Evolutionary conservation across 2,329 filamentous ascomycete genomes (phyloP).

Genomic region (Talaromyces verruculosus): DNA sequence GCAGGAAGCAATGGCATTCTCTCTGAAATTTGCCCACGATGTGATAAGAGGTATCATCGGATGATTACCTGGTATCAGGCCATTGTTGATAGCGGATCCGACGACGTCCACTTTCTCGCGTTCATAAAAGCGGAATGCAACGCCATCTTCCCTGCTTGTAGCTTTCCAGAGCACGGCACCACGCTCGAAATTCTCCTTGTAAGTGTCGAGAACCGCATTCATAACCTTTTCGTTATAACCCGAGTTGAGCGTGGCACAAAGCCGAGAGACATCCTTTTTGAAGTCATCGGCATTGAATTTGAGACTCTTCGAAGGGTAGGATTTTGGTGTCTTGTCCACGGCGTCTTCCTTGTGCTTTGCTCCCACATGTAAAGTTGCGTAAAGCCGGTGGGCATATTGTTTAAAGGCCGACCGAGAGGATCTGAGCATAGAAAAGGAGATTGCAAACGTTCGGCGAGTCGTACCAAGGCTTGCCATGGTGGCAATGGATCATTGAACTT

Average conservation of each 20-base stretch:
- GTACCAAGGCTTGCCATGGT: neutral
- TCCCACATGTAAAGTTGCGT: neutral
- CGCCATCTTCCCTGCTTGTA: constrained; percentile 14
- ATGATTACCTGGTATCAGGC: constrained; percentile 3
- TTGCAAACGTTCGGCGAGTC: neutral
- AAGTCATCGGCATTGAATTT: constrained; percentile 3
- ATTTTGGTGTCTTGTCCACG: neutral
- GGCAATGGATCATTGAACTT: neutral
- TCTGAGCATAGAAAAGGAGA: neutral
- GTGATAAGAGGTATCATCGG: constrained; percentile 14
- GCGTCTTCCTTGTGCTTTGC: neutral
- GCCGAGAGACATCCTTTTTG: constrained; percentile 15
- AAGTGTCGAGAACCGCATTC: constrained; percentile 11
- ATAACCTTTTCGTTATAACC: neutral
- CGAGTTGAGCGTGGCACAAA: constrained; percentile 5
- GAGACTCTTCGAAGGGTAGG: neutral
- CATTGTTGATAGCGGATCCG: constrained; percentile 4
- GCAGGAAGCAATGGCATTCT: constrained; percentile 17
- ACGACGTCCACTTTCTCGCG: constrained; percentile 17
- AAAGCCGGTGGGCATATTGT: neutral
- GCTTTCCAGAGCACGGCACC: constrained; percentile 20
- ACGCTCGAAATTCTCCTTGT: constrained; percentile 15
- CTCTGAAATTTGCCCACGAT: constrained; percentile 13
- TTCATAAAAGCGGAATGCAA: constrained; percentile 21
- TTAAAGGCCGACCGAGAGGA: neutral